These are phyloP conservation scores for Clavispora santaluciae DNA, from an alignment of 805 yeast genomes.

Conservation along the genomic window DNA sequence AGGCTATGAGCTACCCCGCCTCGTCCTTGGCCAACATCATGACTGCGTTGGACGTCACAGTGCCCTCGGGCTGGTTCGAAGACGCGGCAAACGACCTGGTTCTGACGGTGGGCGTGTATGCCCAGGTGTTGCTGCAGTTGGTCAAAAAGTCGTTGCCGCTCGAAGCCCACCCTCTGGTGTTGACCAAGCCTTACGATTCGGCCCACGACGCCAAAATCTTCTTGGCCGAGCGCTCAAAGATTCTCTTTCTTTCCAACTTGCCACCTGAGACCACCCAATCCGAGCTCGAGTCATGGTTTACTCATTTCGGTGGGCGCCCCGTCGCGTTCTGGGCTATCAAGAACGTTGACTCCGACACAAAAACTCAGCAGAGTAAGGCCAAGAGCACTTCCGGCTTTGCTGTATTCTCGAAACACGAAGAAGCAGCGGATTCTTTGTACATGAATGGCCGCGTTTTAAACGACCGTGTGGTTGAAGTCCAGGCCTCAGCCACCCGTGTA, in stretches of 20 bases:
- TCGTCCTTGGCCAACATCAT: constrained; percentile 36
- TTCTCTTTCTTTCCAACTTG: constrained; percentile 73
- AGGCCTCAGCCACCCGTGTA: constrained; percentile 75
- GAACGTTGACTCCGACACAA: constrained; percentile 34
- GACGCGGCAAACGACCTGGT: constrained; percentile 27
- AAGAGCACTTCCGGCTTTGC: constrained; percentile 68
- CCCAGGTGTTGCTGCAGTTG: constrained; percentile 43
- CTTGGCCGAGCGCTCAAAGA: constrained; percentile 65
- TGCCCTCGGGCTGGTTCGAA: constrained; percentile 30
- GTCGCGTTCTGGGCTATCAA: constrained; percentile 85
- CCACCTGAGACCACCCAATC: constrained; percentile 86
- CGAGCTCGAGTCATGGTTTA: constrained; percentile 87
- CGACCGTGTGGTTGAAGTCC: constrained; percentile 76
- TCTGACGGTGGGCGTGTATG: constrained; percentile 39
- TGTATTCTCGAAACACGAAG: constrained; percentile 78
- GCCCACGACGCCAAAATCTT: constrained; percentile 69
- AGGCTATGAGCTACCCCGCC: constrained; percentile 34
- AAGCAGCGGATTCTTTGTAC: constrained; percentile 70
- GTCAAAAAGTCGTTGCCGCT: constrained; percentile 44
- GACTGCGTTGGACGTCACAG: constrained; percentile 43
- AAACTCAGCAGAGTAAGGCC: constrained; percentile 31
- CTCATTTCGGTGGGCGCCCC: constrained; percentile 81
- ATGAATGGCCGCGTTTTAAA: constrained; percentile 75
- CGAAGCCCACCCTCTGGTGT: constrained; percentile 49
- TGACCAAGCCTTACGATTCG: constrained; percentile 72